Percentiles rank a stretch among this genome's conserved stretches.
phyloP scores from a whole-genome alignment of 108 stramenopile genomes.

The Pseudonitzschia delicatissima region DNA sequence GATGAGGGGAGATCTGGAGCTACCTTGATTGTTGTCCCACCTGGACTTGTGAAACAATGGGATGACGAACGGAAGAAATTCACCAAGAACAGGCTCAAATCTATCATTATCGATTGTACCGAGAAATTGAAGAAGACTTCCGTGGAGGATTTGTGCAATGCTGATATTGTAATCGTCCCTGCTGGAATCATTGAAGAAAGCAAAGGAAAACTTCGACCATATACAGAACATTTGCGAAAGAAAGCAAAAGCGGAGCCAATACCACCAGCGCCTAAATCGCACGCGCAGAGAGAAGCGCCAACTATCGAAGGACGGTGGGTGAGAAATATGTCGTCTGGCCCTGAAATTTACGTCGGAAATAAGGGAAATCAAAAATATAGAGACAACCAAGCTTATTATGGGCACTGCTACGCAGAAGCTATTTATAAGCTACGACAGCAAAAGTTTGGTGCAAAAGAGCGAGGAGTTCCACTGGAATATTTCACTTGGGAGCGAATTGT shows the following conservation, averaged over 20 bases:
- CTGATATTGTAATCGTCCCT: slow-evolving; percentile 63
- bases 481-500: slow-evolving; percentile 74
- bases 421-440: slow-evolving; percentile 54
- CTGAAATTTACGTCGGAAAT: slow-evolving; percentile 52
- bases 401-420: slow-evolving; percentile 48
- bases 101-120: slow-evolving; percentile 53
- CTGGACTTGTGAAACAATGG: slow-evolving; percentile 74
- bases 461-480: slow-evolving; percentile 73
- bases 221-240: slow-evolving; percentile 43
- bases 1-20: slow-evolving; percentile 49
- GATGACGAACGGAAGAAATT: slow-evolving; percentile 64
- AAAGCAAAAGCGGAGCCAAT: slow-evolving; percentile 36
- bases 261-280: slow-evolving; percentile 40
- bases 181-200: slow-evolving; percentile 57
- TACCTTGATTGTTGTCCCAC: slow-evolving; percentile 69
- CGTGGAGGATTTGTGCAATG: slow-evolving; percentile 44
- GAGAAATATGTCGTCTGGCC: slow-evolving; percentile 52
- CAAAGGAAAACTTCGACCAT: slow-evolving; percentile 27
- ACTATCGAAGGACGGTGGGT: slow-evolving; percentile 54
- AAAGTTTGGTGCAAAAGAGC: slow-evolving; percentile 41
- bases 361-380: slow-evolving; percentile 47
- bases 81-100: slow-evolving; percentile 32
- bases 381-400: slow-evolving; percentile 58
- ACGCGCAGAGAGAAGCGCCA: slow-evolving; percentile 47
- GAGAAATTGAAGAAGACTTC: slow-evolving; percentile 31